Percentiles rank a stretch among this genome's conserved stretches.
Conservation (phyloP, 2,329 filamentous ascomycete genomes). For the Nemania serpens region DNA sequence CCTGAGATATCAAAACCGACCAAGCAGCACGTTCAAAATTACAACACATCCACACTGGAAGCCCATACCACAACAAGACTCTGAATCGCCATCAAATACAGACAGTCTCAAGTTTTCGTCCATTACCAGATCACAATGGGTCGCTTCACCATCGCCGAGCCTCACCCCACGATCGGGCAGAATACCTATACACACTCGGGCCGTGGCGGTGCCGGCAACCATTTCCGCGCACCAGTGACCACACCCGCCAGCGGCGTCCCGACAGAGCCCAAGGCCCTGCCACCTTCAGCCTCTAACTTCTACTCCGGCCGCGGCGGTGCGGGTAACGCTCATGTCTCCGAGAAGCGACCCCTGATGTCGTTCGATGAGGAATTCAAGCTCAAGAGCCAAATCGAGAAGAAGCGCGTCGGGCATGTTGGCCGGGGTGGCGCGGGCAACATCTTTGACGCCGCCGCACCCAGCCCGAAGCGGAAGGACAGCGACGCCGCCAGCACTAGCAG, state of each 20-base stretch:
- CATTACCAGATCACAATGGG: conserved; percentile 42
- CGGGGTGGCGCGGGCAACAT: conserved; percentile 68
- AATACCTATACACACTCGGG: conserved; percentile 58
- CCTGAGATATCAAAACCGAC: not conserved
- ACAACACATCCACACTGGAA: conserved; percentile 5
- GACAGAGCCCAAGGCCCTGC: conserved; percentile 49
- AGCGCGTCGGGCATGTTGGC: conserved; percentile 63
- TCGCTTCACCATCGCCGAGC: conserved; percentile 53
- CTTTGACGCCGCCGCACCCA: conserved; percentile 35
- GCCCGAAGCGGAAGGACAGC: conserved; percentile 23
- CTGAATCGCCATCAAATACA: conserved; percentile 21
- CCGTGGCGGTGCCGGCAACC: conserved; percentile 62
- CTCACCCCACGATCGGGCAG: conserved; percentile 52
- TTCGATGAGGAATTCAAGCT: conserved; percentile 70
- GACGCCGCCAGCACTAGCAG: conserved; percentile 37
- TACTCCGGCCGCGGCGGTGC: conserved; percentile 70
- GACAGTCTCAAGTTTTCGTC: not conserved
- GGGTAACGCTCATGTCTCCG: conserved; percentile 62
- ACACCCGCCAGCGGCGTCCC: conserved; percentile 52
- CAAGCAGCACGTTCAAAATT: not conserved
- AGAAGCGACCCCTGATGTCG: conserved; percentile 61
- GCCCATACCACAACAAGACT: not conserved
- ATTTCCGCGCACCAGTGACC: conserved; percentile 52
- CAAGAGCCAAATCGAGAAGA: conserved; percentile 56
- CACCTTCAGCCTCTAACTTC: conserved; percentile 56